Evolutionary conservation across 441 rosid genomes (phyloP), one percentile per base, ranked within the genome.

Genomic region (Macaranga tanarius): DNA sequence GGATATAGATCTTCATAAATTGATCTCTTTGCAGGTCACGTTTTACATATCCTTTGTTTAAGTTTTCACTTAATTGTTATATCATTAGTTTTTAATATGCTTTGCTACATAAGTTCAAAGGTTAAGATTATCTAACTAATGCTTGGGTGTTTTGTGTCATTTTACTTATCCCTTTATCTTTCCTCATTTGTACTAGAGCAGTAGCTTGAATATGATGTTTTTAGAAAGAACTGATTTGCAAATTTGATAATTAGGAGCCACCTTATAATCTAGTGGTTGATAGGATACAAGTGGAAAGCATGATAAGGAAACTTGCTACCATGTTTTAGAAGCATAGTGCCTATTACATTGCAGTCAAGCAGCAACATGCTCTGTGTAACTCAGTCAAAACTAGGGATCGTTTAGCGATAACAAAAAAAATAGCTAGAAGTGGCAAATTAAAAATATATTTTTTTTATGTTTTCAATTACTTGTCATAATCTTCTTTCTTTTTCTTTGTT

Each of bases 21-120:
- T 89, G 76, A 88, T 95, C 65, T 86, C 99, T 42, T 76, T 72
- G 34, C 91, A 91, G 99, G 99, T 91, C 64, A 71, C 64, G 71
- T 62, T 70, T 44, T 76, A 22, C 57, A 47, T 57, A 66, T 62
- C 51, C 44, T 69, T 52, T 64, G 22, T 15, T 68, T 23, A 22
- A 71, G n/a, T 75, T 72, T 55, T 22, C 26, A 12, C 19, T 73
- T 65, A 52, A 38, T 51, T 48, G 8, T 48, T 13, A 42, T 62
- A 57, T 69, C 22, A 60, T 52, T 31, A 5, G 45, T 23, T 67
- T 67, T 57, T 34, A 26, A 48, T 72, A 65, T 71, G 11, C 55
- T 60, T 38, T 62, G 16, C 12, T 56, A 10, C 57, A 47, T 75
- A 57, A 12, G 62, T 19, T 66, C n/a, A 48, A 57, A 17, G n/a